Conservation (phyloP, 2,329 filamentous ascomycete species). For the Trichoderma citrinoviride region DNA sequence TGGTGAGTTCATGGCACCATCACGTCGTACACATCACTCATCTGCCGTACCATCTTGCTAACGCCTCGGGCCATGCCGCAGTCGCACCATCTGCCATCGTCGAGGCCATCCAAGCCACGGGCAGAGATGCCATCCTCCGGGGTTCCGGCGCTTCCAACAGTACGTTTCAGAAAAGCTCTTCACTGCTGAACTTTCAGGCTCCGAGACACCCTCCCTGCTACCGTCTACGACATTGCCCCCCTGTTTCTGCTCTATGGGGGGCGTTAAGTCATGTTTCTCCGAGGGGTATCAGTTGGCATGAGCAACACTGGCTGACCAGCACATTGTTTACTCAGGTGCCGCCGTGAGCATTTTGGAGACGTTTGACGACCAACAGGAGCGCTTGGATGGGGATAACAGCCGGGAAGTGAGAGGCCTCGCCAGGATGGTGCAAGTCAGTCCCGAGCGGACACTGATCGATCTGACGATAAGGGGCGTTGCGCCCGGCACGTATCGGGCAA, state of each 20-base stretch:
- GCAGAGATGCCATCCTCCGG: constrained; percentile 89
- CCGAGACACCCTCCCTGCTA: not conserved
- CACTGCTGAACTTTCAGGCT: not conserved
- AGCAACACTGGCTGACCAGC: constrained; percentile 20
- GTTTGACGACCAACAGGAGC: constrained; percentile 58
- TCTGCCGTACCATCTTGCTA: constrained; percentile 2
- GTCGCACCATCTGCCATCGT: constrained; percentile 89
- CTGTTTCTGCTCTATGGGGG: not conserved
- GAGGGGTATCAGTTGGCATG: not conserved
- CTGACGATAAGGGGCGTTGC: constrained; percentile 79
- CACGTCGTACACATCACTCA: not conserved
- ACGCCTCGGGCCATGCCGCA: constrained; percentile 29
- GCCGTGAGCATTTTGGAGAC: constrained; percentile 97
- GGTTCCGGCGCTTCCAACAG: constrained; percentile 84
- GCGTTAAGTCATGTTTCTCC: not conserved
- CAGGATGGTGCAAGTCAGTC: constrained; percentile 87
- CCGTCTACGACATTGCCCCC: not conserved
- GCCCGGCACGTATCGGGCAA: constrained; percentile 79
- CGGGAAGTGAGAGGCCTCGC: constrained; percentile 77
- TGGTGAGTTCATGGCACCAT: constrained; percentile 43
- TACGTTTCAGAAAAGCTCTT: constrained; percentile 37
- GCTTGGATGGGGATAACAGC: constrained; percentile 36
- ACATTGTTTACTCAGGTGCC: constrained; percentile 51
- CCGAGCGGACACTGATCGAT: constrained; percentile 78
- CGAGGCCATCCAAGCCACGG: constrained; percentile 81